Evolutionary conservation across 345 rosid species (phyloP).

Genomic region (Isatis tinctoria): DNA sequence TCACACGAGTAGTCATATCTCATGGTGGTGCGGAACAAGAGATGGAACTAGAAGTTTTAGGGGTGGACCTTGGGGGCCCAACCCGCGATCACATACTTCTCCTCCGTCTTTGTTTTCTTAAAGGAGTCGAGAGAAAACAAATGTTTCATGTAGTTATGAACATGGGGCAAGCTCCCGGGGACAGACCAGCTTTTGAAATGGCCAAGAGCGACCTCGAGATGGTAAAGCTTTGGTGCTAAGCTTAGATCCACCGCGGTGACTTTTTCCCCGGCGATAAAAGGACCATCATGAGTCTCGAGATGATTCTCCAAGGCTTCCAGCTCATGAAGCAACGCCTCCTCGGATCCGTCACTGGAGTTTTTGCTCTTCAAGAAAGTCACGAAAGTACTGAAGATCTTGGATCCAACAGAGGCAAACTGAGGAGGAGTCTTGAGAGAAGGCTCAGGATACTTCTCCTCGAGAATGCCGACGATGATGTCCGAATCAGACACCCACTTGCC

Average conservation of each 20-base stretch:
- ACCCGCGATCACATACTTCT: conserved; percentile 66
- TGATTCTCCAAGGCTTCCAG: conserved; percentile 81
- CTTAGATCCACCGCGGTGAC: conserved; percentile 69
- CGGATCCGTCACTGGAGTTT: conserved; percentile 71
- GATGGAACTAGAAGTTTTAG: conserved; percentile 25
- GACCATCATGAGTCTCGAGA: conserved; percentile 72
- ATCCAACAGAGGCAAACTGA: conserved; percentile 65
- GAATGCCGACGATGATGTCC: conserved; percentile 66
- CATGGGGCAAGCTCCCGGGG: conserved; percentile 58
- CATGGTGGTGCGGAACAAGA: background rate
- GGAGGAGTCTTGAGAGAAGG: conserved; percentile 65
- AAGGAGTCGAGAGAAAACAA: conserved; percentile 63
- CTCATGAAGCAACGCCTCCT: conserved; percentile 70
- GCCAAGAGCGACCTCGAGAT: conserved; percentile 74
- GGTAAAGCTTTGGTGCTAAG: conserved; percentile 92
- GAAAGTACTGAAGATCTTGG: conserved; percentile 62
- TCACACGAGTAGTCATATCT: background rate
- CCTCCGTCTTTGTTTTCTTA: conserved; percentile 56
- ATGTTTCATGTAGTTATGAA: conserved; percentile 53
- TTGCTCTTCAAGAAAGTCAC: conserved; percentile 74
- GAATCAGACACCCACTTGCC: conserved; percentile 87
- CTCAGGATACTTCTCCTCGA: conserved; percentile 85
- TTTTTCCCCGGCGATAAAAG: conserved; percentile 75
- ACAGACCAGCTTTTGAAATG: conserved; percentile 85
- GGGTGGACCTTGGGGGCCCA: conserved; percentile 84